Base-by-base conservation (phyloP, 805 yeast genomes). In the Kluyveromyces starmeri region DNA sequence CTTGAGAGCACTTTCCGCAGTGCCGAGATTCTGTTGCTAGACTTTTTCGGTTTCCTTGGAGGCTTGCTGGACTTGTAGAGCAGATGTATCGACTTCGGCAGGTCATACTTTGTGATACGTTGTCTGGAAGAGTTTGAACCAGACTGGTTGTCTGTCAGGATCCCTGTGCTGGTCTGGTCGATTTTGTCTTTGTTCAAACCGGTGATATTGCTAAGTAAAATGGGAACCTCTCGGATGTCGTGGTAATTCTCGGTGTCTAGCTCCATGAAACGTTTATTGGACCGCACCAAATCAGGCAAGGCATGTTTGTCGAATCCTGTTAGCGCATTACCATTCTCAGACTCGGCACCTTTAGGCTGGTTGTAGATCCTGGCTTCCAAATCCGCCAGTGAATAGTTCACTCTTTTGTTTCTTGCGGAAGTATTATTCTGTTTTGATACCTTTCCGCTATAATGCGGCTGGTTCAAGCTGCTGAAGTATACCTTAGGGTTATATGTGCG, bases 61-160 rank as follows among this genome's bases (percentile, higher is more conserved):
- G 54, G 56, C 32, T 55, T 58, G n/a, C 59, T 58, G 7, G 60
- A 57, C 27, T 48, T 48, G 40, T 58, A 58, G 16, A 56, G 40
- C 10, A 51, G 36, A 13, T 50, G 39, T 5, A 57, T 35, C 14
- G 42, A 43, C 25, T 50, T 55, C 4, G 60, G 59, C 15, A 53
- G 41, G 12, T 55, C 61, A 35, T 52, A 45, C 32, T 51, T 55
- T 30, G 47, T 44, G 29, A 48, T 47, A 20, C 22, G 38, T 14
- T 43, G 36, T 30, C 58, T 41, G 28, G 39, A 38, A 18, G 48
- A 42, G 23, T 38, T 41, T 14, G 51, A 37, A 6, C 41, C 35
- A 7, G 40, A 18, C 7, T 44, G 31, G 10, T 35, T 40, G 23
- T 42, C 46, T 15, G 21, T 17, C 7, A 35, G 16, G 3, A 28